Evolutionary conservation across 2,329 filamentous ascomycete species (phyloP).

Genomic region (Aspergillus pseudoviridinutans): DNA sequence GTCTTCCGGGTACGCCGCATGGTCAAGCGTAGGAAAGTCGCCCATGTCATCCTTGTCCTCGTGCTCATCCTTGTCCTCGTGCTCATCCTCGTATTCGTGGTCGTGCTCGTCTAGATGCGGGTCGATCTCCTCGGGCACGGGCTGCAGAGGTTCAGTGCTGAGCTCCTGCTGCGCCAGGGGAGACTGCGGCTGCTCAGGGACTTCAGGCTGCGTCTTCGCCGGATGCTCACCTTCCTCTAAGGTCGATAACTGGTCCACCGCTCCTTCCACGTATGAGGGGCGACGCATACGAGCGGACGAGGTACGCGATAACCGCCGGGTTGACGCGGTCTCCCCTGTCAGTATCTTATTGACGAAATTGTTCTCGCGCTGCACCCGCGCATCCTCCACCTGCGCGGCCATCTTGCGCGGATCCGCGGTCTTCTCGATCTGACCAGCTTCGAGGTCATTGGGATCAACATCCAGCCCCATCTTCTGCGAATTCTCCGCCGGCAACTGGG

Average conservation of each 20-base stretch:
- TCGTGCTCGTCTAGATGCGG: too few species aligned
- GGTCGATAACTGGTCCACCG: constrained; percentile 18
- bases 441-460: constrained; percentile 41
- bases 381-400: constrained; percentile 45
- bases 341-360: constrained; percentile 37
- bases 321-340: constrained; percentile 21
- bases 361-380: constrained; percentile 37
- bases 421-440: constrained; percentile 41
- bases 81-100: background rate
- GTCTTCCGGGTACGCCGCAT: constrained; percentile 39
- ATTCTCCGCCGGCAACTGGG: constrained; percentile 30
- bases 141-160: constrained; percentile 18
- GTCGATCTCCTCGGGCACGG: constrained; percentile 16
- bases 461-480: constrained; percentile 33
- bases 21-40: constrained; percentile 21
- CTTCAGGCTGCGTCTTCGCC: constrained; percentile 4
- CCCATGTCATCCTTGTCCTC: constrained; percentile 7
- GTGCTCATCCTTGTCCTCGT: constrained; percentile 5
- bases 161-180: constrained; percentile 1
- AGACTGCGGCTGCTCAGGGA: background rate
- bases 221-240: constrained; percentile 22
- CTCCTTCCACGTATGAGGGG: constrained; percentile 14
- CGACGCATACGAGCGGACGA: constrained; percentile 21
- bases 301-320: constrained; percentile 18
- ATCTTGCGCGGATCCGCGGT: constrained; percentile 37